Evolutionary conservation across 345 rosid genomes (phyloP).

Genomic region (Arabidopsis suecica): DNA sequence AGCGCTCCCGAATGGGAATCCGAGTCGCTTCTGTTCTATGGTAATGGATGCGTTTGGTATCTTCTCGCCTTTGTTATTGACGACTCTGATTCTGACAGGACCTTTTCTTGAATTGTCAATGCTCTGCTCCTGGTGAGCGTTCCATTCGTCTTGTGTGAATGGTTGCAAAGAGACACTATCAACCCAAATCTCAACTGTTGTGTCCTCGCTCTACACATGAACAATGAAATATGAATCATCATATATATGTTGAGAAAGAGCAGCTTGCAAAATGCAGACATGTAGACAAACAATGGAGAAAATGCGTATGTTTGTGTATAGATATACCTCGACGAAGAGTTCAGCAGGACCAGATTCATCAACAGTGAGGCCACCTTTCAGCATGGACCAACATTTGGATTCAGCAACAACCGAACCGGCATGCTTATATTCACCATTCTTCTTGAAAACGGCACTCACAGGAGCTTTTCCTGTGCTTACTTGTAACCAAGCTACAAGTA

Average conservation of each 20-base stretch:
- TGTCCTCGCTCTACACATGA: slow-evolving; percentile 2
- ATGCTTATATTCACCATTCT: background rate
- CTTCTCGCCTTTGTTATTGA: background rate
- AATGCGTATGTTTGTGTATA: background rate
- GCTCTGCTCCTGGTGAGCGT: background rate
- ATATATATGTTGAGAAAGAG: background rate
- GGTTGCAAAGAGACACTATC: slow-evolving; percentile 6
- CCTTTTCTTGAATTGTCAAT: background rate
- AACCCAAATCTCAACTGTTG: slow-evolving; percentile 12
- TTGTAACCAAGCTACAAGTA: slow-evolving; percentile 5
- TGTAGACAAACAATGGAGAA: background rate
- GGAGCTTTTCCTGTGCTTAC: background rate
- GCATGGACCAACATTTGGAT: slow-evolving; percentile 2
- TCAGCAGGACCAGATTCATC: background rate
- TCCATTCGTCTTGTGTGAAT: background rate
- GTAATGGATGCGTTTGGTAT: background rate
- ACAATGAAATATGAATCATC: background rate
- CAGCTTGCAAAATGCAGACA: background rate
- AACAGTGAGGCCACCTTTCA: background rate
- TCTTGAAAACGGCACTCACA: background rate
- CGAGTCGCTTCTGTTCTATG: background rate
- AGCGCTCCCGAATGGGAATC: slow-evolving; percentile 7
- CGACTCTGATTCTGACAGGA: background rate
- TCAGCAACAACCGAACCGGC: slow-evolving; percentile 7
- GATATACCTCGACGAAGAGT: background rate